Percentiles rank a stretch among this genome's conserved stretches.
Conservation (phyloP, 352 stramenopile species). For the Globisporangium nodosum region DNA sequence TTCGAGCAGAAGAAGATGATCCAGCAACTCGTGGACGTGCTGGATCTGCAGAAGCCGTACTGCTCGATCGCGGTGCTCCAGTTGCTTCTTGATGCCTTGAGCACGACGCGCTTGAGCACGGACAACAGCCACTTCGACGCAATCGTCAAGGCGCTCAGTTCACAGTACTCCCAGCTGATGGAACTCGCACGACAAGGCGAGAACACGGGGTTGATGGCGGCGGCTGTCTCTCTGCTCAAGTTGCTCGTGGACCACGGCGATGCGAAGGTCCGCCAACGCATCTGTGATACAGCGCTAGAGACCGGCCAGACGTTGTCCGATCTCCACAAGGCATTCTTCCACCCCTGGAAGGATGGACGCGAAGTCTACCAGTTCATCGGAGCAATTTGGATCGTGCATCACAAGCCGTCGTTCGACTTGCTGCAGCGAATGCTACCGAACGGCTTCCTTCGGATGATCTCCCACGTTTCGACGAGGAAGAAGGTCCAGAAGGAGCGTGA, state of each 20-base stretch:
- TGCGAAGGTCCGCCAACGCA: constrained; percentile 40
- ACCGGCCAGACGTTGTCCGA: constrained; percentile 49
- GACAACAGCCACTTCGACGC: constrained; percentile 74
- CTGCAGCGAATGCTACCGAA: constrained; percentile 53
- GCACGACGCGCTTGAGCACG: constrained; percentile 53
- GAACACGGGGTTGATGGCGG: constrained; percentile 53
- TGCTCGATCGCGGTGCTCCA: constrained; percentile 55
- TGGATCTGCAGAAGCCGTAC: constrained; percentile 43
- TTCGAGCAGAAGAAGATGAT: constrained; percentile 66
- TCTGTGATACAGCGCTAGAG: constrained; percentile 70
- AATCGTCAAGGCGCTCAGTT: constrained; percentile 59
- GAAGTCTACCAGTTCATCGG: constrained; percentile 71
- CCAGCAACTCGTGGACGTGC: constrained; percentile 37
- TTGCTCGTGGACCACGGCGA: constrained; percentile 70
- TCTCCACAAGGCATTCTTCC: constrained; percentile 69
- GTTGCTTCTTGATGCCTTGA: constrained; percentile 54
- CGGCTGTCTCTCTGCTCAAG: constrained; percentile 58
- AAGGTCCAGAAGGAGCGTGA: constrained; percentile 52
- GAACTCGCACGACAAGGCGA: constrained; percentile 37
- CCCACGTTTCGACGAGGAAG: constrained; percentile 49
- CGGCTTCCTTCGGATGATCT: constrained; percentile 77
- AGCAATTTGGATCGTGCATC: constrained; percentile 73
- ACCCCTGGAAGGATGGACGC: constrained; percentile 42
- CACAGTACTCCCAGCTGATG: constrained; percentile 42
- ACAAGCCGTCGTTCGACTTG: constrained; percentile 70